Percentiles rank a stretch among this genome's conserved stretches.
Conservation (phyloP, 331 rosid species). For the Quercus tomentella region DNA sequence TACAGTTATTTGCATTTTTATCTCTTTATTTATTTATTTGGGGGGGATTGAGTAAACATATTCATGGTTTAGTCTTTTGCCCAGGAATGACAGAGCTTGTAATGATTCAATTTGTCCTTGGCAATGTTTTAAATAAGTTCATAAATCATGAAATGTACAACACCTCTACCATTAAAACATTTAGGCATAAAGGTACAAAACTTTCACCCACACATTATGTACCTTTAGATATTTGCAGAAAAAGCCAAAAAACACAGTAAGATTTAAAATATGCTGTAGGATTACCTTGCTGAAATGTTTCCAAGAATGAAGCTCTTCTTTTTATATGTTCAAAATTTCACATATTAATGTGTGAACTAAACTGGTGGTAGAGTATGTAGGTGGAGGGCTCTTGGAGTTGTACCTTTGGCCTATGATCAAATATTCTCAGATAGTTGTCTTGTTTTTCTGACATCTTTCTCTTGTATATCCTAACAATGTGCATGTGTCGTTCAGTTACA, state of each 20-base stretch:
- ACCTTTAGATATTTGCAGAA: neutral
- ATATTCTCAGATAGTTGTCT: neutral
- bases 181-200: neutral
- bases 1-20: neutral
- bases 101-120: neutral
- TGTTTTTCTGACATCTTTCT: constrained; percentile 14
- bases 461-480: constrained; percentile 26
- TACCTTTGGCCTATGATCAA: neutral
- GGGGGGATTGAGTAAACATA: neutral
- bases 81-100: neutral
- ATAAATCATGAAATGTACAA: neutral
- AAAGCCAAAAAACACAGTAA: neutral
- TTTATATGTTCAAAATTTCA: too few species aligned
- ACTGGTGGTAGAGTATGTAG: neutral
- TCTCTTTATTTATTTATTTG: neutral
- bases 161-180: neutral
- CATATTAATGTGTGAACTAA: neutral
- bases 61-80: neutral
- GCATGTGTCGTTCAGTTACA: constrained; percentile 65
- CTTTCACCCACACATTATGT: neutral
- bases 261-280: neutral
- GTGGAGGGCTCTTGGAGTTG: neutral
- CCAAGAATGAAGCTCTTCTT: neutral
- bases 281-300: neutral
- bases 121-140: too few species aligned